A percentile compares a stretch with the other conserved stretches of the same genome.
These are phyloP conservation scores for Pythium folliculosum DNA, from an alignment of 352 stramenopile species.

Conservation along the genomic window DNA sequence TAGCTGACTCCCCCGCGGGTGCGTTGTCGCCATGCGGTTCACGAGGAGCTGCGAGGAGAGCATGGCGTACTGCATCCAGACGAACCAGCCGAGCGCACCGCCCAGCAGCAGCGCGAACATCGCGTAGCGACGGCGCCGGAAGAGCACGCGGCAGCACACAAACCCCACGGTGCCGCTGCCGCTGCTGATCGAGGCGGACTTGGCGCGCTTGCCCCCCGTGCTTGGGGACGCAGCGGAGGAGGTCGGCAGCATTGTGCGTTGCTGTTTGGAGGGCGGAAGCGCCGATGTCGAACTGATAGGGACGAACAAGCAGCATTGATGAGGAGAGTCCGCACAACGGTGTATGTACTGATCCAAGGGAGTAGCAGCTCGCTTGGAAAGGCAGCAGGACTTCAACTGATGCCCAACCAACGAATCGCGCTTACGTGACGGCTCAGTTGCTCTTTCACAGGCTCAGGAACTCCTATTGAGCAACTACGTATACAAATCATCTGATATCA, in stretches of 20 bases:
- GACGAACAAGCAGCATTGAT: too few species aligned
- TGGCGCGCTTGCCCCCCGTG: background rate
- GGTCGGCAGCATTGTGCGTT: constrained; percentile 3
- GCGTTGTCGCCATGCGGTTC: background rate
- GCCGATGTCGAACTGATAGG: too few species aligned
- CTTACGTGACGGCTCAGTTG: too few species aligned
- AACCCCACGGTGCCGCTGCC: constrained; percentile 8
- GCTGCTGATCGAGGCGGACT: background rate
- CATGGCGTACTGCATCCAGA: constrained; percentile 64
- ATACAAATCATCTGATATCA: too few species aligned
- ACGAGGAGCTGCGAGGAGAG: constrained; percentile 37
- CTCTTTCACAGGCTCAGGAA: background rate
- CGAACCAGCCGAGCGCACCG: constrained; percentile 31
- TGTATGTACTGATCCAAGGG: background rate
- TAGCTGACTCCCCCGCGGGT: background rate
- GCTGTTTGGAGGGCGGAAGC: too few species aligned
- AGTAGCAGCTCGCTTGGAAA: background rate
- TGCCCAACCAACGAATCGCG: too few species aligned
- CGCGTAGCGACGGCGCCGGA: constrained; percentile 13
- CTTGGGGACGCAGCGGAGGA: background rate
- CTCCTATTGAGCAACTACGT: background rate
- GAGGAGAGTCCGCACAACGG: too few species aligned
- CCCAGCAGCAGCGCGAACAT: constrained; percentile 1
- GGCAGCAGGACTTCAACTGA: background rate
- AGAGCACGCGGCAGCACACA: constrained; percentile 1